Evolutionary conservation across 306 rosid genomes (phyloP).

Genomic region (Sesbania bispinosa): DNA sequence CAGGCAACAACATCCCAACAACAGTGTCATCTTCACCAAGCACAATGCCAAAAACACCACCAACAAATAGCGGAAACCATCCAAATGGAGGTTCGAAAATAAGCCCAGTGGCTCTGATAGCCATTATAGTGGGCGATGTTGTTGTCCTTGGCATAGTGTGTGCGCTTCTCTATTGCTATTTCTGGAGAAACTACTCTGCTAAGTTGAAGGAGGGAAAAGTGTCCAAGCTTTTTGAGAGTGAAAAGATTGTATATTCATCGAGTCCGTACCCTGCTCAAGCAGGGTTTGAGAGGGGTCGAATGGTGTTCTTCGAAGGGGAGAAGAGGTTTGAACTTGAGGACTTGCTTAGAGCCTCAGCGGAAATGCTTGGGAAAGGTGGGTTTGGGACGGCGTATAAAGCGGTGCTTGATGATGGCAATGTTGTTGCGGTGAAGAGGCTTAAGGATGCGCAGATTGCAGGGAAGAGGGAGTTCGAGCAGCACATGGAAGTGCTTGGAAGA

Average conservation of each 20-base stretch:
- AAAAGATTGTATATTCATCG: constrained; percentile 84
- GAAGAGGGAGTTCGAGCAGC: constrained; percentile 85
- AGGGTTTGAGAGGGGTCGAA: constrained; percentile 69
- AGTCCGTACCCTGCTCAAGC: constrained; percentile 75
- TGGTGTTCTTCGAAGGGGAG: constrained; percentile 93
- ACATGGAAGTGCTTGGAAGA: constrained; percentile 81
- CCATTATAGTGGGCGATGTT: constrained; percentile 71
- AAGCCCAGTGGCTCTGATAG: constrained; percentile 52
- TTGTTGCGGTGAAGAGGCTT: constrained; percentile 88
- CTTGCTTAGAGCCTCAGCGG: constrained; percentile 91
- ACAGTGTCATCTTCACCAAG: constrained; percentile 70
- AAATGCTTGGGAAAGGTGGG: constrained; percentile 97
- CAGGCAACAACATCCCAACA: constrained; percentile 23
- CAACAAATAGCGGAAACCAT: background rate
- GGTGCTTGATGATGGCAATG: constrained; percentile 83
- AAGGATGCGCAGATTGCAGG: constrained; percentile 83
- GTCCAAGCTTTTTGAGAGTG: constrained; percentile 64
- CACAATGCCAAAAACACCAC: constrained; percentile 42
- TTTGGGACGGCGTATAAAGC: constrained; percentile 99
- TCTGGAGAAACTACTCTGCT: constrained; percentile 52
- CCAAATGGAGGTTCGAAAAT: constrained; percentile 39
- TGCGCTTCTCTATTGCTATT: constrained; percentile 65
- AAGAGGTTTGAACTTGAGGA: constrained; percentile 85
- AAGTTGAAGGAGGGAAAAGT: constrained; percentile 46
- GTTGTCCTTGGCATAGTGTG: constrained; percentile 54